These are phyloP conservation scores for Nematocida ironsii DNA, from an alignment of 371 early-diverging fungal genomes.

Conservation along the genomic window DNA sequence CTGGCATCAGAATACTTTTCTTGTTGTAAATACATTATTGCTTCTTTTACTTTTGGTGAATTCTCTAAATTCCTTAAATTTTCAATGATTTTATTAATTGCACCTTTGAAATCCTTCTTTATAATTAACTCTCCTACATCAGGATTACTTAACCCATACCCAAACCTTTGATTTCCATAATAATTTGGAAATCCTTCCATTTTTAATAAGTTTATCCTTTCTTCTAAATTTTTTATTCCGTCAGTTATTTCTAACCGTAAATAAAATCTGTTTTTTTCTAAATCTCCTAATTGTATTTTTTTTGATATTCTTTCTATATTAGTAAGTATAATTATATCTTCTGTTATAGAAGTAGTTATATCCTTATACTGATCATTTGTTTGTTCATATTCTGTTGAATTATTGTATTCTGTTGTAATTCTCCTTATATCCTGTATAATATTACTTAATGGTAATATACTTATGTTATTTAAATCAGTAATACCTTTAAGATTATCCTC, in stretches of 20 bases:
- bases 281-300: conserved; percentile 16
- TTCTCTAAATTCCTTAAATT: conserved; percentile 10
- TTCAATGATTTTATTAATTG: conserved; percentile 61
- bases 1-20: conserved; percentile 13
- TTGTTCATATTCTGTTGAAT: not conserved
- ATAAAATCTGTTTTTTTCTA: conserved; percentile 45
- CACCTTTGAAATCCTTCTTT: conserved; percentile 73
- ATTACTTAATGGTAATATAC: not conserved
- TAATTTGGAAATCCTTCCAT: conserved; percentile 81
- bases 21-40: conserved; percentile 34
- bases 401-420: not conserved
- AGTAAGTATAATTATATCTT: not conserved
- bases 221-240: not conserved
- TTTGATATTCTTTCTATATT: conserved; percentile 32
- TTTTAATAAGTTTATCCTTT: not conserved
- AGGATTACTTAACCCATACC: conserved; percentile 80
- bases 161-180: conserved; percentile 96
- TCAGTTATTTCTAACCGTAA: conserved; percentile 22
- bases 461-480: not conserved
- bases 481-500: not conserved
- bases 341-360: not conserved
- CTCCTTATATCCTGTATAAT: not conserved
- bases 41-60: conserved; percentile 14
- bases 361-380: not conserved
- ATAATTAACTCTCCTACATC: conserved; percentile 79